Evolutionary conservation across 2,329 filamentous ascomycete genomes (phyloP).

Genomic region (Podosphaera aphanis): DNA sequence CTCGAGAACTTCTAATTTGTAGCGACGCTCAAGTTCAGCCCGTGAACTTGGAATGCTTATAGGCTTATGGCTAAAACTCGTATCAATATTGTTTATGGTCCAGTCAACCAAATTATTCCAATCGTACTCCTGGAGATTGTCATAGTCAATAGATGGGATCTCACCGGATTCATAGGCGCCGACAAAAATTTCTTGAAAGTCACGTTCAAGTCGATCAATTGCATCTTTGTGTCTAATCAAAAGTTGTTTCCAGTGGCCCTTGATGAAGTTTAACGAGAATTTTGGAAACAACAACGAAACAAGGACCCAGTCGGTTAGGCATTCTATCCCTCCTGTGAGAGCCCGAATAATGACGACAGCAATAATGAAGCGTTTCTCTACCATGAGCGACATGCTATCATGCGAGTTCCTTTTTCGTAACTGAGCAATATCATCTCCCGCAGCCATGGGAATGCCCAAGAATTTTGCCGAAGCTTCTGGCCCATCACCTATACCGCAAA

Average conservation of each 20-base stretch:
- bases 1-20: conserved; percentile 10
- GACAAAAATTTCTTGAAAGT: conserved; percentile 43
- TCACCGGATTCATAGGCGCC: conserved; percentile 39
- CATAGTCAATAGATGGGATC: conserved; percentile 37
- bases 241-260: conserved; percentile 30
- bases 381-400: conserved; percentile 17
- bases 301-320: conserved; percentile 36
- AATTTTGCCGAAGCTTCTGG: conserved; percentile 4
- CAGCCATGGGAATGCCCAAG: conserved; percentile 8
- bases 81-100: conserved; percentile 26
- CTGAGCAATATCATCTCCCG: conserved; percentile 6
- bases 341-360: conserved; percentile 34
- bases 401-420: conserved; percentile 13
- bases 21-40: conserved; percentile 22
- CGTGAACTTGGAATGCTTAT: conserved; percentile 25
- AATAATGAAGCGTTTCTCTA: conserved; percentile 27
- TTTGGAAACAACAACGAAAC: conserved; percentile 31
- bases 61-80: conserved; percentile 19
- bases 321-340: conserved; percentile 35
- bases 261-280: conserved; percentile 26
- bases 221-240: conserved; percentile 23
- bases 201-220: conserved; percentile 31
- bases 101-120: conserved; percentile 44
- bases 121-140: conserved; percentile 40
- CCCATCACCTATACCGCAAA: conserved; percentile 9